Percentiles rank a stretch among this genome's conserved stretches.
Conservation (phyloP, 2,329 filamentous ascomycete genomes). For the Aspergillus fructus region DNA sequence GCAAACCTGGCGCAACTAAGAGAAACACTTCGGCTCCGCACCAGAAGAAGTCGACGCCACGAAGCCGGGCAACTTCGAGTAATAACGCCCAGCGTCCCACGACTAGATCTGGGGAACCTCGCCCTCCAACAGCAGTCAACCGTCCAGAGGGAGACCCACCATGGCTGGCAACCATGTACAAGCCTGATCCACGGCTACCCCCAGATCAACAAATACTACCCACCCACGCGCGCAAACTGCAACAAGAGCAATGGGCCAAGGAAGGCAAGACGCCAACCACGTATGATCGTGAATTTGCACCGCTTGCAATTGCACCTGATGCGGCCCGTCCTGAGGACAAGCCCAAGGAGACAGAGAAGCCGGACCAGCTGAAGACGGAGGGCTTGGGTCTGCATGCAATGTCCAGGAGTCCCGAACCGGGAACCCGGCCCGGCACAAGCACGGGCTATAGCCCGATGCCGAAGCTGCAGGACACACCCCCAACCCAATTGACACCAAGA, state of each 20-base stretch:
- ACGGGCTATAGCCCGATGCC: conserved; percentile 54
- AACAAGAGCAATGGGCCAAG: conserved; percentile 93
- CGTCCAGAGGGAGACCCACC: conserved; percentile 91
- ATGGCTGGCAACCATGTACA: conserved; percentile 93
- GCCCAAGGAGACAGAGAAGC: conserved; percentile 13
- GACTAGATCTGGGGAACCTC: conserved; percentile 59
- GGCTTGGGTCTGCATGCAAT: conserved; percentile 20
- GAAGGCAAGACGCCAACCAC: conserved; percentile 82
- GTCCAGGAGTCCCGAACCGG: conserved; percentile 33
- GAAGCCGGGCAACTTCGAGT: conserved; percentile 35
- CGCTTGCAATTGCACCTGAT: conserved; percentile 58
- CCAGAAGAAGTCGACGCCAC: conserved; percentile 41
- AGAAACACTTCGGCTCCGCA: conserved; percentile 42
- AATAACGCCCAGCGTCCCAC: conserved; percentile 54
- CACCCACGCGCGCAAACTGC: conserved; percentile 84
- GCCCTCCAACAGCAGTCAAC: conserved; percentile 57
- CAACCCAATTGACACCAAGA: conserved; percentile 36
- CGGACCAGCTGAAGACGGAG: conserved; percentile 14
- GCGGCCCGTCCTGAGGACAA: conserved; percentile 21
- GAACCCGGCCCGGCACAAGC: conserved; percentile 39
- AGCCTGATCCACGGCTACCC: conserved; percentile 88
- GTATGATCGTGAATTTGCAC: conserved; percentile 85
- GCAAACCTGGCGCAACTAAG: conserved; percentile 28
- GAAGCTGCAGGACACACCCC: conserved; percentile 41
- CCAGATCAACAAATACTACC: conserved; percentile 95